A percentile compares a stretch with the other conserved stretches of the same genome.
phyloP scores from a whole-genome alignment of 176 grass and related monocot species.

The Ensete ventricosum region DNA sequence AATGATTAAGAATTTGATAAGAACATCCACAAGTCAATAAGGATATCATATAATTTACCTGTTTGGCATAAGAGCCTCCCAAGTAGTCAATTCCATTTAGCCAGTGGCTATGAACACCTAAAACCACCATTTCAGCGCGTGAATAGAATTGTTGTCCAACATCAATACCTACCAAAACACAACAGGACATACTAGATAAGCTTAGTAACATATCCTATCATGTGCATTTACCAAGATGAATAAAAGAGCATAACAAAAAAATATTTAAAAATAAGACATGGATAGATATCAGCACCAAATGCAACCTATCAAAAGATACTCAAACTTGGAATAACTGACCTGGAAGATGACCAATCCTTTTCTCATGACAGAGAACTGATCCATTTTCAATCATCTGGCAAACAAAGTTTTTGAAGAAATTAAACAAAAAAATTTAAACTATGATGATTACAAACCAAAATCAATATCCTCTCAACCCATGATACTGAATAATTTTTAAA shows the following conservation, averaged over 20 bases:
- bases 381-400: constrained; percentile 46
- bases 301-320: background rate
- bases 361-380: constrained; percentile 41
- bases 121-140: constrained; percentile 80
- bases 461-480: background rate
- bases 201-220: background rate
- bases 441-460: background rate
- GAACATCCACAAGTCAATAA: background rate
- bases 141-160: constrained; percentile 79
- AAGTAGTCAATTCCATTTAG: constrained; percentile 92
- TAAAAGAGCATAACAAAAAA: background rate
- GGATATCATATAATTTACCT: constrained; percentile 28
- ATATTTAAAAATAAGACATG: background rate
- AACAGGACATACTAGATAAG: background rate
- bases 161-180: constrained; percentile 39
- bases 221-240: background rate
- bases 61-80: constrained; percentile 50
- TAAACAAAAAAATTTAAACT: background rate
- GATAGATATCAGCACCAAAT: background rate
- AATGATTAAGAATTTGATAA: background rate
- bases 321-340: constrained; percentile 19
- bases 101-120: constrained; percentile 90
- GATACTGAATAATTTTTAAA: background rate
- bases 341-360: constrained; percentile 42
- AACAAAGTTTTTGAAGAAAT: background rate